Percentiles rank a stretch among this genome's conserved stretches.
phyloP scores from a whole-genome alignment of 257 asterid genomes.

The Gentiana macrophylla region DNA sequence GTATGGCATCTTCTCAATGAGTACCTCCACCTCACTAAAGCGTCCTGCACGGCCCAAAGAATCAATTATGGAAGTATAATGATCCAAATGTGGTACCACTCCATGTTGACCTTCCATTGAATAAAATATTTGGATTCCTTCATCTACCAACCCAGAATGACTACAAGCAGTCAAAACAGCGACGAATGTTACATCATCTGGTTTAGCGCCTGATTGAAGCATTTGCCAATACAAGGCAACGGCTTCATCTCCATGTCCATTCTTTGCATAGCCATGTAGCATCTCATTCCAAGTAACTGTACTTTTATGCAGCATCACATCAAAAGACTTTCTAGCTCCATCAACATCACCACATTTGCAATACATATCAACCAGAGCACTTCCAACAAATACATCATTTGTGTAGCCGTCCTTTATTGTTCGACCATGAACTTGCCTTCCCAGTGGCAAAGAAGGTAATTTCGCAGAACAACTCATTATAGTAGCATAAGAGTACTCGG shows the following conservation, averaged over 20 bases:
- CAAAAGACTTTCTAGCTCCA: constrained; percentile 32
- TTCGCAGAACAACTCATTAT: constrained; percentile 45
- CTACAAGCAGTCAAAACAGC: constrained; percentile 66
- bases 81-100: constrained; percentile 43
- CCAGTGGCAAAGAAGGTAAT: constrained; percentile 37
- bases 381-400: constrained; percentile 45
- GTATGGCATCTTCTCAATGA: constrained; percentile 44
- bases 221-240: constrained; percentile 33
- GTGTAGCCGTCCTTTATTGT: constrained; percentile 37
- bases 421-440: constrained; percentile 45
- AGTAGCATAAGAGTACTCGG: constrained; percentile 50
- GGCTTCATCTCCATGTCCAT: constrained; percentile 48
- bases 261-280: constrained; percentile 64
- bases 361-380: constrained; percentile 51
- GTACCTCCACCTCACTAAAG: constrained; percentile 41
- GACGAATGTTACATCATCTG: constrained; percentile 48
- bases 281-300: constrained; percentile 55
- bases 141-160: constrained; percentile 59
- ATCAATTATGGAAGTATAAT: constrained; percentile 64
- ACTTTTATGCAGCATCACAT: constrained; percentile 32
- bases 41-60: constrained; percentile 62
- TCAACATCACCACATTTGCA: constrained; percentile 46
- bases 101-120: constrained; percentile 39
- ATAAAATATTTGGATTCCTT: constrained; percentile 33
- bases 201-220: constrained; percentile 25